Evolutionary conservation across 768 basidiomycete genomes (phyloP).

Genomic region (Asterophora lycoperdoides): DNA sequence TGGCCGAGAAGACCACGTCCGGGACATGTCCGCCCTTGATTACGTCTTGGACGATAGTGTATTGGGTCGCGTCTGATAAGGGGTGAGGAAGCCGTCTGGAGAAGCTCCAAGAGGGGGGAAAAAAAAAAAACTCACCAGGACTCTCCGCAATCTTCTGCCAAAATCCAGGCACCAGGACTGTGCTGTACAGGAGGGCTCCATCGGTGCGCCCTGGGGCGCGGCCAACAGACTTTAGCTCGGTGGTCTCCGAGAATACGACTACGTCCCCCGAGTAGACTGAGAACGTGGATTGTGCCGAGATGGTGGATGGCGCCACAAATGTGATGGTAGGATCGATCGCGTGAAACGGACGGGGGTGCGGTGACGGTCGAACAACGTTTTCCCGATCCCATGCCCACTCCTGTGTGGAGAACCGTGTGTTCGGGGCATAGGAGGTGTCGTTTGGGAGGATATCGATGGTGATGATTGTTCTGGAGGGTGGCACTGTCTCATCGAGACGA

Average conservation of each 20-base stretch:
- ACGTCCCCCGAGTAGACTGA: slow-evolving; percentile 47
- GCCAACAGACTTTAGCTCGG: slow-evolving; percentile 29
- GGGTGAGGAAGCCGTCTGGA: slow-evolving; percentile 7
- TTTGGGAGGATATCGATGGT: slow-evolving; percentile 45
- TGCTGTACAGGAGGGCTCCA: slow-evolving; percentile 49
- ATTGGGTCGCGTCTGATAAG: slow-evolving; percentile 57
- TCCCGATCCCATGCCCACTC: slow-evolving; percentile 12
- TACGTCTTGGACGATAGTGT: slow-evolving; percentile 65
- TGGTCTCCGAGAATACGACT: slow-evolving; percentile 49
- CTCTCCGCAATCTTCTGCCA: slow-evolving; percentile 58
- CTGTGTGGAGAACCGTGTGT: neutral
- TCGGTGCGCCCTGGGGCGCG: slow-evolving; percentile 23
- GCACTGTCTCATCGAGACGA: slow-evolving; percentile 14
- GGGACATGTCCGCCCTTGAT: slow-evolving; percentile 29
- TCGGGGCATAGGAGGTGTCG: slow-evolving; percentile 2
- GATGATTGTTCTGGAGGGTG: slow-evolving; percentile 32
- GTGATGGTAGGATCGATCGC: slow-evolving; percentile 67
- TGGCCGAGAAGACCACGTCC: slow-evolving; percentile 48
- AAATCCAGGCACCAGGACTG: slow-evolving; percentile 56
- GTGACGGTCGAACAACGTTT: slow-evolving; percentile 33
- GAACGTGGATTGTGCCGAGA: slow-evolving; percentile 53
- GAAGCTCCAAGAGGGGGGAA: neutral
- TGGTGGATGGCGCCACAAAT: slow-evolving; percentile 45
- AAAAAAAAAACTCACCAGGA: slow-evolving; percentile 37
- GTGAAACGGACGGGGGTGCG: slow-evolving; percentile 47